Evolutionary conservation across 2,329 filamentous ascomycete genomes (phyloP), one percentile per base, ranked within the genome.

Genomic region (Pyricularia sp.): DNA sequence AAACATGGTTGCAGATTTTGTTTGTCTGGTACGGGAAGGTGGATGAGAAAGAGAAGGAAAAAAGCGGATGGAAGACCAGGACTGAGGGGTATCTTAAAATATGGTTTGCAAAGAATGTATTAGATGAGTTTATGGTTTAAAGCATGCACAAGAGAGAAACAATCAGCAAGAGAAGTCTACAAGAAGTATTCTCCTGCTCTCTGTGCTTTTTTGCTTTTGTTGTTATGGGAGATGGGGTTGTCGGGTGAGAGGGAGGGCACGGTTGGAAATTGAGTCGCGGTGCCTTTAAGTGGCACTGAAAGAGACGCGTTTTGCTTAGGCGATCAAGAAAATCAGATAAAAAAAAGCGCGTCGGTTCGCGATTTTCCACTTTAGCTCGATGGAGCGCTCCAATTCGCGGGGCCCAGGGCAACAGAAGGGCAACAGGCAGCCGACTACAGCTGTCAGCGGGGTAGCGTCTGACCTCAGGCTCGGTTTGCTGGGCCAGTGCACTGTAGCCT

Each of bases 1-100:
- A 78, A 85, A 88, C 86, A 88, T 88, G 75, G 75, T 78, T 81
- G 69, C 71, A 69, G 69, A 55, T 70, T 59, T 71, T 20, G 65
- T 69, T 28, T 50, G 42, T n/a, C 20, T 50, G 42, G 31, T 33
- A 26, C 42, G 69, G 55, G 61, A 12, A 55, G 65, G 65, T 26
- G 67, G 36, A 36, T 28, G 68, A 26, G 25, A 14, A 66, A 23
- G 28, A 20, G 42, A 68, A 50, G 20, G 42, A 50, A 50, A 20
- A 20, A n/a, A 20, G n/a, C 59, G 30, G 10, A 23, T n/a, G 5
- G 20, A 64, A 31, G 61, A 12, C 20, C 10, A 50, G n/a, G 20
- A 50, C 42, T 20, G 55, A n/a, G 66, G 66, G 36, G 50, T 28
- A 58, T 58, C 55, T 67, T 28, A 25, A 67, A 33, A 36, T 36